Percentiles rank a stretch among this genome's conserved stretches.
Conservation (phyloP, 192 early-diverging fungal species). For the Backusella luteola region DNA sequence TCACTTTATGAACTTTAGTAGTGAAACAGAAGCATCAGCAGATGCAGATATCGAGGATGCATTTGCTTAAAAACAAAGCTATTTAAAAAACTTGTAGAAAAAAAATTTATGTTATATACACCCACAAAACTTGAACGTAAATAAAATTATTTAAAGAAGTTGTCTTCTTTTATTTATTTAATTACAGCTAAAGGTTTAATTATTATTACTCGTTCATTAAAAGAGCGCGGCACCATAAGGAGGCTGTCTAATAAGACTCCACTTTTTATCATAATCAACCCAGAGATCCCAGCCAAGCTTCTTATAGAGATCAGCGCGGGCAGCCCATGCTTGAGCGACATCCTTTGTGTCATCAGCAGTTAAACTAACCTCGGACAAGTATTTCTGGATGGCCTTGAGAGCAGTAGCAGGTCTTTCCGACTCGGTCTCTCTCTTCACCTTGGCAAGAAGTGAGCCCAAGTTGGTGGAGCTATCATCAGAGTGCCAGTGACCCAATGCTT, state of each 20-base stretch:
- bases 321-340: conserved; percentile 47
- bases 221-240: conserved; percentile 47
- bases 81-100: neutral
- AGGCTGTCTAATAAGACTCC: conserved; percentile 51
- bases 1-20: conserved; percentile 93
- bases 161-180: neutral
- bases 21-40: conserved; percentile 55
- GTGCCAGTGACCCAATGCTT: conserved; percentile 61
- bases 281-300: conserved; percentile 73
- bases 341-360: conserved; percentile 51
- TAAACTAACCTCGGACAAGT: conserved; percentile 55
- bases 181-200: neutral
- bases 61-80: conserved; percentile 43
- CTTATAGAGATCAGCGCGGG: conserved; percentile 55
- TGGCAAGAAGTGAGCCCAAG: conserved; percentile 53
- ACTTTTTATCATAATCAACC: conserved; percentile 61
- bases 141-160: neutral
- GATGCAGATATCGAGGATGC: conserved; percentile 62
- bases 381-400: conserved; percentile 72
- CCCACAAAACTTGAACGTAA: neutral
- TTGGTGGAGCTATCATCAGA: conserved; percentile 51
- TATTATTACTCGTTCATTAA: conserved; percentile 20
- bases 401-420: conserved; percentile 64
- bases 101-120: neutral
- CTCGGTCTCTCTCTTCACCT: conserved; percentile 55